A percentile compares a stretch with the other conserved stretches of the same genome.
Conservation (phyloP, 305 asterid species). For the Fraxinus velutina region DNA sequence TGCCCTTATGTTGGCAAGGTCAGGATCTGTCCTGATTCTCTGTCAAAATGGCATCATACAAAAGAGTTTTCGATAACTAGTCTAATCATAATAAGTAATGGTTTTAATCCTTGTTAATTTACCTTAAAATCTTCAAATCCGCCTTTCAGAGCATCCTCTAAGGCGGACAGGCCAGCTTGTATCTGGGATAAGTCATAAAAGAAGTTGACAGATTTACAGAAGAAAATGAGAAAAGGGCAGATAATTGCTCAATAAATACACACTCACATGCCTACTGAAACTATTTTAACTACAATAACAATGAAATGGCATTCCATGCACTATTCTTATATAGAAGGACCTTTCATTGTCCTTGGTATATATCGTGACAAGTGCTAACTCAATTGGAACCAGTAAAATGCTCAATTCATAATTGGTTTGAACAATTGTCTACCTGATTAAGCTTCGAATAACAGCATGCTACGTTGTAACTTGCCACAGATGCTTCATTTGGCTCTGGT, state of each 20-base stretch:
- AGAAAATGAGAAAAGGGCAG: background rate
- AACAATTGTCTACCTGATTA: slow-evolving; percentile 51
- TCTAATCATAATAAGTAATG: background rate
- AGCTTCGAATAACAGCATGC: slow-evolving; percentile 94
- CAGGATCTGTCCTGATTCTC: slow-evolving; percentile 92
- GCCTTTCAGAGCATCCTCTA: slow-evolving; percentile 73
- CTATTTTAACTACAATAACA: background rate
- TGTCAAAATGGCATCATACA: slow-evolving; percentile 29
- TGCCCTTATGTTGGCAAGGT: slow-evolving; percentile 66
- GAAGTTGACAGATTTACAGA: background rate
- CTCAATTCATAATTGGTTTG: background rate
- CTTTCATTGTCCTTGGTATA: background rate
- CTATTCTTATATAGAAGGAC: background rate
- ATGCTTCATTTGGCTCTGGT: slow-evolving; percentile 68
- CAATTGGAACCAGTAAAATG: background rate
- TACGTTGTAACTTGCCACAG: slow-evolving; percentile 84
- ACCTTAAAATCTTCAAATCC: slow-evolving; percentile 94
- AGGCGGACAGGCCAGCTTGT: slow-evolving; percentile 87
- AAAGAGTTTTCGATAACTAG: background rate
- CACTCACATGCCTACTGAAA: background rate
- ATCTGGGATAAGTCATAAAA: slow-evolving; percentile 36
- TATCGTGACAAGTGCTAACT: background rate
- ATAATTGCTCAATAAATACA: background rate
- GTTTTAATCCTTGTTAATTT: slow-evolving; percentile 1
- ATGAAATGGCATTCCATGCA: background rate